Percentiles rank a stretch among this genome's conserved stretches.
Evolutionary conservation across 371 early-diverging fungal species (phyloP).

Genomic region (Choanephora cucurbitarum): DNA sequence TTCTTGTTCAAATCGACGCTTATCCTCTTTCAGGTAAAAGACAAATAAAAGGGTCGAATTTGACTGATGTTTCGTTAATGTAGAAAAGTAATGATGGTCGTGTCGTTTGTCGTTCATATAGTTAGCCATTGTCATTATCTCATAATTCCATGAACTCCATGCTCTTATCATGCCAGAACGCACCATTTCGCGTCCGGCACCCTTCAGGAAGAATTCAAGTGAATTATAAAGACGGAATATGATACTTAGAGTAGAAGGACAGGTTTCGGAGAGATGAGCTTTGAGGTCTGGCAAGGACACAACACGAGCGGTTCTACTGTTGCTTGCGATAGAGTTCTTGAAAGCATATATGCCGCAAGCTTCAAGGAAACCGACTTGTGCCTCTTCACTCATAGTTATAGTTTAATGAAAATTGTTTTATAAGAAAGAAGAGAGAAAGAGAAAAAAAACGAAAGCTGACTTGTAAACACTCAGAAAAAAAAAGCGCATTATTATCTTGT

Average conservation of each 20-base stretch:
- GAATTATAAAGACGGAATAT: background rate
- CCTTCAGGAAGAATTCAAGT: slow-evolving; percentile 8
- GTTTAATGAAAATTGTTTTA: background rate
- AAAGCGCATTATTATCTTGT: no score
- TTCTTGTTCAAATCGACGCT: slow-evolving; percentile 7
- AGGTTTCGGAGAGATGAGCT: background rate
- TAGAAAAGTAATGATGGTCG: slow-evolving; percentile 12
- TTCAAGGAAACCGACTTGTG: slow-evolving; percentile 7
- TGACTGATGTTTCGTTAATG: background rate
- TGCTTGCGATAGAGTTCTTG: slow-evolving; percentile 4
- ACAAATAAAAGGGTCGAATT: slow-evolving; percentile 6
- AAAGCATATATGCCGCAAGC: slow-evolving; percentile 8
- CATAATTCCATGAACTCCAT: slow-evolving; percentile 16
- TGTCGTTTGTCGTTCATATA: slow-evolving; percentile 17
- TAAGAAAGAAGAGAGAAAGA: background rate
- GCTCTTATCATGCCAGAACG: background rate
- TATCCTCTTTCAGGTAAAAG: slow-evolving; percentile 11
- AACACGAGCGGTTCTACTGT: slow-evolving; percentile 2
- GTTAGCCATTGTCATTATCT: background rate
- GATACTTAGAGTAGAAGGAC: background rate
- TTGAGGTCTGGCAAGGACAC: background rate
- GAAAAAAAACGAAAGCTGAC: background rate
- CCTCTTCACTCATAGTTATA: background rate
- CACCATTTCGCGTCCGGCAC: slow-evolving; percentile 9
- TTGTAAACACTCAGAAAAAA: no score